Base-by-base conservation (phyloP, 805 yeast genomes). In the Hanseniaspora singularis region DNA sequence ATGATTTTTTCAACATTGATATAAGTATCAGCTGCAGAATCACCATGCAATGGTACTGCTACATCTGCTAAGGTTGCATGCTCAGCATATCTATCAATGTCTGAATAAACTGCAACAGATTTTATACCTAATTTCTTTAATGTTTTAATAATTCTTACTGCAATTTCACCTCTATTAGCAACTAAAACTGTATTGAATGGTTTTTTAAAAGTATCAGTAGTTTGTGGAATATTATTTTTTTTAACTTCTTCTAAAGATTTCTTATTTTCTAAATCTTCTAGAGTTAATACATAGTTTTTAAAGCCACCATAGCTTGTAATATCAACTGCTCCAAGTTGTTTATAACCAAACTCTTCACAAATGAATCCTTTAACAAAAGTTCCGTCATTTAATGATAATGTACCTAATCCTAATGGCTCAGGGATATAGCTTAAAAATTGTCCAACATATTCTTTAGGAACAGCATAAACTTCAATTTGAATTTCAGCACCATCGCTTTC, bases 151-250 rank as follows among this genome's bases (percentile, higher is more conserved):
- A 92, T 86, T 58, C 98, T 72, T 26, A 88, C 96, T 2, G 98
- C 96, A 57, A 89, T 89, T 66, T 89, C 98, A 62, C 97, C 97
- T 66, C 98, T 76, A 69, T 89, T 89, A 33, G 97, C 97, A 46
- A 89, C 92, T 48, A 89, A 71, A n/a, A 89, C 95, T 10, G 81
- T 73, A 18, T 77, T 70, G 65, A 87, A 86, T 1, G 94, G 92
- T 56, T 74, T 76, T 49, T 65, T 65, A 15, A 54, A 51, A 20
- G 30, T 31, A 11, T 40, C 42, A 8, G 31, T 27, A 6, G 40
- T 36, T 23, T 22, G 18, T 9, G 50, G 50, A 31, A 40, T 36
- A 30, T 32, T 28, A 30, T 34, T 33, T 58, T 57, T 38, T 3
- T 38, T 31, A 18, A 36, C 22, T 4, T 12, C 19, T 9, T 18